Base-by-base conservation (phyloP, 2,329 filamentous ascomycete genomes). In the Aspergillus brunneoviolaceus region DNA sequence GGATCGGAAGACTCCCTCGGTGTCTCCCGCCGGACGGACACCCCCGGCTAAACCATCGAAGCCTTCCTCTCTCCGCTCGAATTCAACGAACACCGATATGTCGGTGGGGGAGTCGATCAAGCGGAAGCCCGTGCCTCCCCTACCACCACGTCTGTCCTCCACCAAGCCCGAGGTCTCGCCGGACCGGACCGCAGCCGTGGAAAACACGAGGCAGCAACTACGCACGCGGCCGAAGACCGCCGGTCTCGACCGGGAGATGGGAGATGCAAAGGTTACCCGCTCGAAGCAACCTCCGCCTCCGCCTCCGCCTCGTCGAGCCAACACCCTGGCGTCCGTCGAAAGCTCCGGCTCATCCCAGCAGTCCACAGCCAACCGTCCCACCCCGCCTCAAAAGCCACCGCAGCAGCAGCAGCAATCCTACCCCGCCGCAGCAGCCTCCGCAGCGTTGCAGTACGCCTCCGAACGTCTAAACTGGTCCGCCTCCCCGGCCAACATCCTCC, bases 31-130 rank as follows among this genome's bases (percentile, higher is more conserved):
- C 11, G 45, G 60, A 58, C 70, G 72, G 51, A 59, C 63, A 31
- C 74, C 76, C 16, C 80, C 79, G n/a, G 64, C 69, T 4, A 77
- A 77, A 62, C 80, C 80, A 29, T 74, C 72, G 12, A 82, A 81
- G 63, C 80, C 79, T 51, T 75, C 72, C 16, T 70, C 74, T 42
- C 64, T 80, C 45, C 74, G 76, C n/a, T 75, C 75, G 14, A 68
- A 70, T 16, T 68, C 72, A 11, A 72, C 60, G 3, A 65, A 66
- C 7, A 57, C 63, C 49, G 70, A 72, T 45, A 19, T 60, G 5
- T 53, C 61, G 16, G 39, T 52, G 10, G 65, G 67, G 62, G 69
- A 71, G 2, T 25, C 60, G 2, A 66, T 72, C 33, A 72, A 69
- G 42, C 73, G 74, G 47, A 77, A 77, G 51, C 69, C 72, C 25